Evolutionary conservation across 2,329 filamentous ascomycete species (phyloP).

Genomic region (Lizonia empirigonia): DNA sequence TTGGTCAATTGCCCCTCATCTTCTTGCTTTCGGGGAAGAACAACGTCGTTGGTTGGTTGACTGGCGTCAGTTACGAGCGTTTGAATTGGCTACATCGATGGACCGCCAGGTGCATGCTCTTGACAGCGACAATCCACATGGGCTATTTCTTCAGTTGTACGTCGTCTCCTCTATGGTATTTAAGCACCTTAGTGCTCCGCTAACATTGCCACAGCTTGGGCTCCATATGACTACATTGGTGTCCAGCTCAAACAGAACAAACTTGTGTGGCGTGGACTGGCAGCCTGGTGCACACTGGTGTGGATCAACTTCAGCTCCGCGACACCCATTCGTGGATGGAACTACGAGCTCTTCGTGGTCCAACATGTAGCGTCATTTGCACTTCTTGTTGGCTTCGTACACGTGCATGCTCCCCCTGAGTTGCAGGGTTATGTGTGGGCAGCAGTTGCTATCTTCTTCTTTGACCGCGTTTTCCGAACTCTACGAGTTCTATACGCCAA

Average conservation of each 20-base stretch:
- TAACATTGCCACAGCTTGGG: constrained; percentile 58
- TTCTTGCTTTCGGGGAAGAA: constrained; percentile 62
- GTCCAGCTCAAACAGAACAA: constrained; percentile 66
- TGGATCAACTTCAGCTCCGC: constrained; percentile 70
- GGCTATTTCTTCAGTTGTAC: constrained; percentile 64
- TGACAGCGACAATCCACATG: constrained; percentile 72
- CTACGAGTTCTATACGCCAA: constrained; percentile 48
- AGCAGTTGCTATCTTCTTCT: constrained; percentile 64
- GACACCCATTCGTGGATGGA: constrained; percentile 67
- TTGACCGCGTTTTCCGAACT: constrained; percentile 64
- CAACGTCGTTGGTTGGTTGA: constrained; percentile 65
- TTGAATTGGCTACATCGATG: constrained; percentile 77
- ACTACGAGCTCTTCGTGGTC: constrained; percentile 71
- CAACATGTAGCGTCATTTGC: constrained; percentile 69
- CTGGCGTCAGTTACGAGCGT: constrained; percentile 69
- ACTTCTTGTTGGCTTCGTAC: constrained; percentile 67
- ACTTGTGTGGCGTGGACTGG: constrained; percentile 70
- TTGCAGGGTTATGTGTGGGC: constrained; percentile 70
- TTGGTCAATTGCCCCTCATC: constrained; percentile 61
- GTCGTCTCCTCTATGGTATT: background rate
- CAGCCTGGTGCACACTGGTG: constrained; percentile 67
- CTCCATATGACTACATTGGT: constrained; percentile 62
- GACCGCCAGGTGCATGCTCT: constrained; percentile 70
- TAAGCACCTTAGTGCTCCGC: background rate
- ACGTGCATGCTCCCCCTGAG: constrained; percentile 65